phyloP scores from a whole-genome alignment of 2,329 filamentous ascomycete genomes.

The Coleophoma eucalyptorum region DNA sequence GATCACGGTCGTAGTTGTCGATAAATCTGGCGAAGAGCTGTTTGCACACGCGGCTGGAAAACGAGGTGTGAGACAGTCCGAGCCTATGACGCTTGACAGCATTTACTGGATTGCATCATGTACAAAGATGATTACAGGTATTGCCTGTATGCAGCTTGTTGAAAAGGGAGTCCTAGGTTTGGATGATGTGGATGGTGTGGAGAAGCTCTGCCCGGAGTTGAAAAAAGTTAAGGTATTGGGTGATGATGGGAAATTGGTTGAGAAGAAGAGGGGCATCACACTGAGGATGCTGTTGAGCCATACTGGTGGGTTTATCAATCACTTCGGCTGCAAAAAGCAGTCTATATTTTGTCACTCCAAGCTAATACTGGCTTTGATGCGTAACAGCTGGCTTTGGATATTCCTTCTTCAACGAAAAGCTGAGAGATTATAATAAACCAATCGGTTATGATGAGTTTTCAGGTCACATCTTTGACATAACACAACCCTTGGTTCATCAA shows the following conservation, averaged over 20 bases:
- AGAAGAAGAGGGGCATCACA: constrained; percentile 47
- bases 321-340: constrained; percentile 39
- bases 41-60: constrained; percentile 46
- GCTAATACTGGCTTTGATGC: constrained; percentile 28
- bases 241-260: constrained; percentile 28
- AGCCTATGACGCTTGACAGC: constrained; percentile 55
- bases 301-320: constrained; percentile 27
- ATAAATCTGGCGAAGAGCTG: constrained; percentile 40
- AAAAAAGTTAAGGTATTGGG: constrained; percentile 40
- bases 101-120: constrained; percentile 58
- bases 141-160: constrained; percentile 54
- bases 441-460: constrained; percentile 19
- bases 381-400: constrained; percentile 31
- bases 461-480: constrained; percentile 14
- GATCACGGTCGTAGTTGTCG: constrained; percentile 41
- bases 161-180: constrained; percentile 44
- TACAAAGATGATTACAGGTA: constrained; percentile 49
- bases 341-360: neutral
- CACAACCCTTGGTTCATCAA: constrained; percentile 49
- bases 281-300: constrained; percentile 55
- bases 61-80: constrained; percentile 37
- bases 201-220: constrained; percentile 46
- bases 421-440: constrained; percentile 45
- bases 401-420: constrained; percentile 45
- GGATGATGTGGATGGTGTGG: constrained; percentile 52